Base-by-base conservation (phyloP, 805 yeast genomes). In the Candida montana region DNA sequence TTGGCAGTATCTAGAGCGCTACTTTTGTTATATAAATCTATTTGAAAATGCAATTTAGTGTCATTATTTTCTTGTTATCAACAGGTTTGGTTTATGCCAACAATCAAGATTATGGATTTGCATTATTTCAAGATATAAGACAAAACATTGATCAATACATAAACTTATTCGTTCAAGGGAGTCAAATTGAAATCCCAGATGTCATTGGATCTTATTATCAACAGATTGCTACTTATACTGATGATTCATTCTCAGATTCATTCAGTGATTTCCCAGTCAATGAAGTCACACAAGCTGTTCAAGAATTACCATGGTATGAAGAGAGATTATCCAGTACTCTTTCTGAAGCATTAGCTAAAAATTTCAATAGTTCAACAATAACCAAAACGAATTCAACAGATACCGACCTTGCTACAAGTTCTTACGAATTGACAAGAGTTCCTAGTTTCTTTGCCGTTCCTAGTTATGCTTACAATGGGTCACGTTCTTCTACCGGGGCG, bases 291-390 rank as follows among this genome's bases (percentile, higher is more conserved):
- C 19, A 34, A 8, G 44, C 51, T 10, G 48, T 55, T 29, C 41
- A 50, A 15, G 40, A 41, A n/a, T 45, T 58, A 16, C 58, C 61
- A 35, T 58, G 61, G 61, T 58, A 57, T 44, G 48, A 57, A 26
- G 31, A 49, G 16, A 56, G 62, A 49, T 40, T 58, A 37, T 27
- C 31, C 19, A 35, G 33, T 19, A 15, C 16, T 5, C 19, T 35
- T 11, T 20, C 27, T 10, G 27, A 17, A 15, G 39, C 39, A 12
- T 15, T 35, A 6, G 19, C 20, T 20, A n/a, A 29, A 29, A 16
- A 20, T 20, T 3, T 9, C 7, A 13, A 28, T 15, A 10, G n/a
- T 28, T 28, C 29, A 15, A n/a, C 29, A 33, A 9, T 16, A n/a
- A 33, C 18, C 7, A 35, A 18, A 7, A 27, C 21, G 4, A 15